These are phyloP conservation scores for Cladophialophora carrionii DNA, from an alignment of 2,329 filamentous ascomycete species.

Conservation along the genomic window DNA sequence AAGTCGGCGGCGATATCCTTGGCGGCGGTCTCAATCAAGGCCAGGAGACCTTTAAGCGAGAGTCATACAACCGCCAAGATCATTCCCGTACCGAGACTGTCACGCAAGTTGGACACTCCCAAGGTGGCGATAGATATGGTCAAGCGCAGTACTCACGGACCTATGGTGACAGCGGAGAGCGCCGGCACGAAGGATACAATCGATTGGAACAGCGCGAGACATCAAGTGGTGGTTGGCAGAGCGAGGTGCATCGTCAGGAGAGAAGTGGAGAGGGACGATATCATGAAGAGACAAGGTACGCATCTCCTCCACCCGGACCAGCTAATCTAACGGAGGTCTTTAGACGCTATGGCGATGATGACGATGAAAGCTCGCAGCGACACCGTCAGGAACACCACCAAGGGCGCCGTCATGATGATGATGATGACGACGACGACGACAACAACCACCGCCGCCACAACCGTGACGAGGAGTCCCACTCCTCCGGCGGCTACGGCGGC, in stretches of 20 bases:
- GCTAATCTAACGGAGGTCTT: constrained; percentile 9
- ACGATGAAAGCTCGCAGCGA: constrained; percentile 22
- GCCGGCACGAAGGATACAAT: constrained; percentile 31
- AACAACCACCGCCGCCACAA: constrained; percentile 11
- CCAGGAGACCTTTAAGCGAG: constrained; percentile 59
- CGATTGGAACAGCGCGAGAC: constrained; percentile 34
- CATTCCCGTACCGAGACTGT: constrained; percentile 65
- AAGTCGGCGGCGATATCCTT: constrained; percentile 59
- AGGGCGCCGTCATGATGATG: constrained; percentile 31
- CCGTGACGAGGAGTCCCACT: constrained; percentile 10
- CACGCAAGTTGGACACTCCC: constrained; percentile 50
- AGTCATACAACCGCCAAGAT: constrained; percentile 58
- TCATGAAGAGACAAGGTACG: constrained; percentile 33
- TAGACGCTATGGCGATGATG: constrained; percentile 33
- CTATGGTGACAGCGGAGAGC: constrained; percentile 27
- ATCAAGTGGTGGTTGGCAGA: constrained; percentile 23
- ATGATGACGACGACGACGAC: constrained; percentile 24
- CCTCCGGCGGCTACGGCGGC: constrained; percentile 15
- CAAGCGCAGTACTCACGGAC: constrained; percentile 48
- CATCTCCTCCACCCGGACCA: background rate
- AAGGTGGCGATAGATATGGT: constrained; percentile 40
- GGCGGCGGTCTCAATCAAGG: constrained; percentile 61
- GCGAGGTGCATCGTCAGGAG: constrained; percentile 32
- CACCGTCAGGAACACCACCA: constrained; percentile 33
- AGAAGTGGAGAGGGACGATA: constrained; percentile 24